Conservation (phyloP, 768 basidiomycete genomes). For the Rhizopogon vulgaris region DNA sequence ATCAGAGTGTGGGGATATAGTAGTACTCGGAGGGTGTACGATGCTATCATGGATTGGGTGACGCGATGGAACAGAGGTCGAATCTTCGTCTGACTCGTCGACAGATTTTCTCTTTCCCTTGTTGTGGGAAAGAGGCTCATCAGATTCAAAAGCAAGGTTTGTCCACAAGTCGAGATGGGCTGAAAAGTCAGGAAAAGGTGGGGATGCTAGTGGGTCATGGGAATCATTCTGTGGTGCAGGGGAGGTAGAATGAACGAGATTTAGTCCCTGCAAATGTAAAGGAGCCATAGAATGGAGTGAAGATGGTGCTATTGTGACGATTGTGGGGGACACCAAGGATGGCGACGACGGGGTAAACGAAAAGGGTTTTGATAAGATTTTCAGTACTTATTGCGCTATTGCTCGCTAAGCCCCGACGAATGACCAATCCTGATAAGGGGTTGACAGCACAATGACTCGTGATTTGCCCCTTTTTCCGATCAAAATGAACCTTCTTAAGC, state of each 20-base stretch:
- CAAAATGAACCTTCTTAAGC: too few relatives aligned
- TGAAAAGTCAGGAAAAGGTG: constrained; percentile 65
- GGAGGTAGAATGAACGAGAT: constrained; percentile 60
- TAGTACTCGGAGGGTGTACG: constrained; percentile 39
- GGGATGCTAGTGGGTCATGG: constrained; percentile 57
- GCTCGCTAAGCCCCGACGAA: constrained; percentile 6
- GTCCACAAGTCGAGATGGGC: constrained; percentile 84
- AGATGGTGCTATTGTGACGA: not conserved
- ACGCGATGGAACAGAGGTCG: not conserved
- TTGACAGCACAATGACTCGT: not conserved
- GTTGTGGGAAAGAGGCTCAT: constrained; percentile 49
- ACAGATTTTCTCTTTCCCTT: constrained; percentile 29
- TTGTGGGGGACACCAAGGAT: constrained; percentile 5
- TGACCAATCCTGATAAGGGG: constrained; percentile 9
- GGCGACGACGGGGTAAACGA: constrained; percentile 9
- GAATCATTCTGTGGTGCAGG: constrained; percentile 30
- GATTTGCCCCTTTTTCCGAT: not conserved
- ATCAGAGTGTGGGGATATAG: constrained; percentile 29
- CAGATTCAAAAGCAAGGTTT: constrained; percentile 65
- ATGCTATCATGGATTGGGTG: constrained; percentile 54
- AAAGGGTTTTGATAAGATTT: constrained; percentile 8
- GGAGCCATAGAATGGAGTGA: constrained; percentile 43
- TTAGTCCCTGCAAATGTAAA: constrained; percentile 69
- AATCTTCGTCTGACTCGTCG: constrained; percentile 38
- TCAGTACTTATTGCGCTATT: constrained; percentile 5